A percentile compares a stretch with the other conserved stretches of the same genome.
Evolutionary conservation across 768 basidiomycete species (phyloP).

Genomic region (Hygrophorus pudorinus): DNA sequence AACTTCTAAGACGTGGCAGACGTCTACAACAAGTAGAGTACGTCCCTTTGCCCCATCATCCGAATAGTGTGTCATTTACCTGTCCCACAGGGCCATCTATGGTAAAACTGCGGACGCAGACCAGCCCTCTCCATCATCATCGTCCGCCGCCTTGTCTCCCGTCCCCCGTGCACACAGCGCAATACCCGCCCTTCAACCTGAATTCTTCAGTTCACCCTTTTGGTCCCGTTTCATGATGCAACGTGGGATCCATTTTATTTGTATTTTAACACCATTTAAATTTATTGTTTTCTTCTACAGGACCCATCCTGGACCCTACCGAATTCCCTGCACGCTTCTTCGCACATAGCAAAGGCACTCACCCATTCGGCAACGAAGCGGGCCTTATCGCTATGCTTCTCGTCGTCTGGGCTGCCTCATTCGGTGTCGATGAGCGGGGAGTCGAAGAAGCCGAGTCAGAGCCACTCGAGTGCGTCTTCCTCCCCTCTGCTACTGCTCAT

Average conservation of each 20-base stretch:
- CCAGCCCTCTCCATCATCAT: conserved; percentile 17
- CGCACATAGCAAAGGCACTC: conserved; percentile 52
- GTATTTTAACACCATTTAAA: conserved; percentile 1
- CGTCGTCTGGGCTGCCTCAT: conserved; percentile 84
- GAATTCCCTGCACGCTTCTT: conserved; percentile 72
- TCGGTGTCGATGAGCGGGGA: conserved; percentile 78
- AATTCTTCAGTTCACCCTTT: conserved; percentile 81
- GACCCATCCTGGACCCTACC: conserved; percentile 73
- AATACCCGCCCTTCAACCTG: conserved; percentile 63
- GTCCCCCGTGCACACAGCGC: conserved; percentile 24
- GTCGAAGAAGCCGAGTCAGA: conserved; percentile 29
- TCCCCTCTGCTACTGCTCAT: neutral
- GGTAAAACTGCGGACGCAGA: conserved; percentile 52
- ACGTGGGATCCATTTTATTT: conserved; percentile 35
- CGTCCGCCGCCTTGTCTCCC: conserved; percentile 22
- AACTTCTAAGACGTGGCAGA: conserved; percentile 68
- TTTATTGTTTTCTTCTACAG: conserved; percentile 28
- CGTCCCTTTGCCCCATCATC: conserved; percentile 18
- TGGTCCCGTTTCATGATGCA: conserved; percentile 80
- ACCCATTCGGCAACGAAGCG: conserved; percentile 60
- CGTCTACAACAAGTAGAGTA: conserved; percentile 81
- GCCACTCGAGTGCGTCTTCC: conserved; percentile 7
- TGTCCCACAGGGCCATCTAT: conserved; percentile 54
- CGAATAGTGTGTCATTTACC: conserved; percentile 5
- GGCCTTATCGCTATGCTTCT: conserved; percentile 70